Evolutionary conservation across 257 asterid species (phyloP).

Genomic region (Knoxia roxburghii): DNA sequence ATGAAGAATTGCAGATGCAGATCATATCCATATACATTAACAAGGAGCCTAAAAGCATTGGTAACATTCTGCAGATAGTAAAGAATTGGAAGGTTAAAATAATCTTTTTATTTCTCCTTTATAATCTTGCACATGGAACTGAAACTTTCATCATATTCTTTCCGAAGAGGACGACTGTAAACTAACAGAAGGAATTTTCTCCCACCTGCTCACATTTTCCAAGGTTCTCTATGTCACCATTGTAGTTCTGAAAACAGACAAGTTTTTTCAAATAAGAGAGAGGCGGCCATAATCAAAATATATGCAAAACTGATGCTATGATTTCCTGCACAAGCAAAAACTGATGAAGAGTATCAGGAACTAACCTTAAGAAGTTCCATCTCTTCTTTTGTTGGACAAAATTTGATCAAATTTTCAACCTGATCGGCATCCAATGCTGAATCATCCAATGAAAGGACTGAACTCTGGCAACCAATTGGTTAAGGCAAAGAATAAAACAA

Average conservation of each 20-base stretch:
- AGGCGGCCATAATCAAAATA: conserved; percentile 13
- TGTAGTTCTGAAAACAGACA: conserved; percentile 55
- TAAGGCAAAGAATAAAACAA: not conserved
- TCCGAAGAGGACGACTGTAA: not conserved
- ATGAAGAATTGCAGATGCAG: not conserved
- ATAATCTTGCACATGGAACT: not conserved
- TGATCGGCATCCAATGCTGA: conserved; percentile 74
- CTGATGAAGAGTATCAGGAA: not conserved
- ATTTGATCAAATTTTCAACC: conserved; percentile 80
- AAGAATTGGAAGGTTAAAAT: not conserved
- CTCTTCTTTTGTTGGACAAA: conserved; percentile 90
- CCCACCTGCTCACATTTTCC: conserved; percentile 89
- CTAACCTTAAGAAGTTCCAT: conserved; percentile 70
- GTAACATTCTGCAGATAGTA: too few species aligned
- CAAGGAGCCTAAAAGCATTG: not conserved
- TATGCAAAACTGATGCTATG: not conserved
- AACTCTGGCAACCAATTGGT: conserved; percentile 36
- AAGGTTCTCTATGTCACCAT: conserved; percentile 63
- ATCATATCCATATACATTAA: not conserved
- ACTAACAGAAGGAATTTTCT: conserved; percentile 3
- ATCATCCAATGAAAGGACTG: conserved; percentile 77
- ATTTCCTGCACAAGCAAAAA: not conserved
- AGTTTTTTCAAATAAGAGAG: conserved; percentile 12
- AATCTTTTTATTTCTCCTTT: not conserved
- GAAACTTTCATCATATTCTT: conserved; percentile 10